Conservation (phyloP, 768 basidiomycete genomes). For the Leccinum sublutescens region DNA sequence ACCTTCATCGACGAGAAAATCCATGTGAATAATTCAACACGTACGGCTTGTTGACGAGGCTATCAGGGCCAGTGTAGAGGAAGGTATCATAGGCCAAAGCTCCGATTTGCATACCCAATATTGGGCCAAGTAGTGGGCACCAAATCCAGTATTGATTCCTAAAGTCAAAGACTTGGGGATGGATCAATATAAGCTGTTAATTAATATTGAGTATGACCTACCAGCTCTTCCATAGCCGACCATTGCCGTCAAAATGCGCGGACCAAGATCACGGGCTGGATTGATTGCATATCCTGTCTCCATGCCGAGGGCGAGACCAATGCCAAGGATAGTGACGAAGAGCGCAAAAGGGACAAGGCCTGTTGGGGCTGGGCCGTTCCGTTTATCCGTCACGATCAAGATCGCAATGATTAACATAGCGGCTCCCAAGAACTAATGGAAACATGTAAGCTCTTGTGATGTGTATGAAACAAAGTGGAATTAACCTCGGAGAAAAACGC, state of each 20-base stretch:
- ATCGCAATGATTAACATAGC: slow-evolving; percentile 54
- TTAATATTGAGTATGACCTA: slow-evolving; percentile 19
- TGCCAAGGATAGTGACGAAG: slow-evolving; percentile 58
- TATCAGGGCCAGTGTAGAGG: slow-evolving; percentile 56
- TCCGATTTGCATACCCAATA: slow-evolving; percentile 56
- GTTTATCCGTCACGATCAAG: slow-evolving; percentile 52
- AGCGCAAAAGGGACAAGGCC: slow-evolving; percentile 55
- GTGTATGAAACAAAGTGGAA: background rate
- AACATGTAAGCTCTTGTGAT: background rate
- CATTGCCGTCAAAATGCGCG: slow-evolving; percentile 66
- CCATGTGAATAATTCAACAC: slow-evolving; percentile 1
- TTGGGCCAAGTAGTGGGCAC: slow-evolving; percentile 60
- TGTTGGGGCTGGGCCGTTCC: slow-evolving; percentile 45
- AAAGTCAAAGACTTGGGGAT: slow-evolving; percentile 22
- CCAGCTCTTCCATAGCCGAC: slow-evolving; percentile 58
- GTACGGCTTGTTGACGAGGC: slow-evolving; percentile 53
- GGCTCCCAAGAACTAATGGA: slow-evolving; percentile 50
- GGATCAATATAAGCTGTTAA: background rate
- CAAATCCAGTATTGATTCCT: slow-evolving; percentile 72
- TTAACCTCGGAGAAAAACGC: slow-evolving; percentile 47
- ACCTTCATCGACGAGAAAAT: background rate
- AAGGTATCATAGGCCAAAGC: slow-evolving; percentile 57
- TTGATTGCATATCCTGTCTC: slow-evolving; percentile 68
- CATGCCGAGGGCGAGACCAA: slow-evolving; percentile 58
- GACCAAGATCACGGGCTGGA: slow-evolving; percentile 72